Evolutionary conservation across 2,329 filamentous ascomycete species (phyloP).

Genomic region (Trichophyton simii): DNA sequence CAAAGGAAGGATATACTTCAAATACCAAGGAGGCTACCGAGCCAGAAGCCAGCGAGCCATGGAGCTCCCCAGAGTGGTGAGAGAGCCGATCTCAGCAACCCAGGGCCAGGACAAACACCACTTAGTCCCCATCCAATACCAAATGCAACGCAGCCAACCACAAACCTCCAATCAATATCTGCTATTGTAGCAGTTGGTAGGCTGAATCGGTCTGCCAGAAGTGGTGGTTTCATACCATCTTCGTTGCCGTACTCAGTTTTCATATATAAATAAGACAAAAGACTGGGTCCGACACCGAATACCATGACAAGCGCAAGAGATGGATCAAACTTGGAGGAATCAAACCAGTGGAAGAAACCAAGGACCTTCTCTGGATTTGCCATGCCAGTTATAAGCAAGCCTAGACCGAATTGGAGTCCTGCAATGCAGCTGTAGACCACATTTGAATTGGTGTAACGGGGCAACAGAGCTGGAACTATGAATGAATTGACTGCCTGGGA

Average conservation of each 20-base stretch:
- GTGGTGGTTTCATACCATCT: constrained; percentile 26
- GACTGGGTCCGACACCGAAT: constrained; percentile 38
- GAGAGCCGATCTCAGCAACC: constrained; percentile 34
- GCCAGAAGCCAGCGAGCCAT: constrained; percentile 37
- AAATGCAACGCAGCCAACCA: constrained; percentile 37
- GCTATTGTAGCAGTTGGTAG: constrained; percentile 34
- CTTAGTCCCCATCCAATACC: constrained; percentile 41
- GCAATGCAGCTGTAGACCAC: constrained; percentile 33
- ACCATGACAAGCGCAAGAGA: constrained; percentile 38
- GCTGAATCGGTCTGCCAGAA: constrained; percentile 30
- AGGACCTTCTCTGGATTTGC: constrained; percentile 39
- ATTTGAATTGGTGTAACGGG: constrained; percentile 22
- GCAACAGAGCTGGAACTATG: constrained; percentile 22
- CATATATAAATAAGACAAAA: constrained; percentile 24
- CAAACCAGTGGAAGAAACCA: constrained; percentile 37
- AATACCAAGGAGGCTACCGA: constrained; percentile 27
- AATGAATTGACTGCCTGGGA: constrained; percentile 23
- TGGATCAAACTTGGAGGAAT: constrained; percentile 37
- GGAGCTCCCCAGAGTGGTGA: constrained; percentile 38
- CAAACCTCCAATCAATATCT: constrained; percentile 39
- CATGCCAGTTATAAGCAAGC: constrained; percentile 42
- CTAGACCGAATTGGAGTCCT: constrained; percentile 40
- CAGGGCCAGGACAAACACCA: constrained; percentile 42
- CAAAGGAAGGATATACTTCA: constrained; percentile 9
- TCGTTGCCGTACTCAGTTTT: constrained; percentile 20